These are phyloP conservation scores for Neodidymelliopsis sp. DNA, from an alignment of 2,329 filamentous ascomycete genomes.

Conservation along the genomic window DNA sequence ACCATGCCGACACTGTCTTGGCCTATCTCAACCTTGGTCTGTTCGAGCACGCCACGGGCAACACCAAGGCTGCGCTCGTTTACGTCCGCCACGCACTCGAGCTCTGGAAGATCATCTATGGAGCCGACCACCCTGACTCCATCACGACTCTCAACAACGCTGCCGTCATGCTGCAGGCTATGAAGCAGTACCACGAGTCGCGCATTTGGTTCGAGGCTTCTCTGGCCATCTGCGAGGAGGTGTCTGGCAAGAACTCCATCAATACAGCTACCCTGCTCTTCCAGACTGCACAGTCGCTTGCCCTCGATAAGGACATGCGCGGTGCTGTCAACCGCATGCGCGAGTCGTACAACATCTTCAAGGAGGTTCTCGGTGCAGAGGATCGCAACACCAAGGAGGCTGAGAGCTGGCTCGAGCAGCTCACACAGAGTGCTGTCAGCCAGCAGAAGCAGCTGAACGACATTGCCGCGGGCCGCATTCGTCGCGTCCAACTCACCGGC, in stretches of 20 bases:
- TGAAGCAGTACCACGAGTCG: constrained; percentile 94
- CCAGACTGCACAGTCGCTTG: constrained; percentile 94
- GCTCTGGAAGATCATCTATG: constrained; percentile 97
- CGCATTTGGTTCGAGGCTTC: constrained; percentile 97
- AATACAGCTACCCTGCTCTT: constrained; percentile 95
- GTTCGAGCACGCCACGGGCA: constrained; percentile 90
- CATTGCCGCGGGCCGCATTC: constrained; percentile 74
- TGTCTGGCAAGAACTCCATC: constrained; percentile 88
- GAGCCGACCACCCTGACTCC: constrained; percentile 90
- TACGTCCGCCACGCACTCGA: constrained; percentile 93
- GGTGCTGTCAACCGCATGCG: constrained; percentile 91
- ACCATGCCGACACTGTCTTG: constrained; percentile 91
- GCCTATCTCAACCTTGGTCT: constrained; percentile 95
- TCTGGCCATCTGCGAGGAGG: constrained; percentile 83
- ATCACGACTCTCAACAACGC: constrained; percentile 99
- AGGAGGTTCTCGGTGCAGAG: constrained; percentile 81
- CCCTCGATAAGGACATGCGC: constrained; percentile 94
- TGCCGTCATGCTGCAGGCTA: constrained; percentile 95
- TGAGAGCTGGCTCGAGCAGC: constrained; percentile 93
- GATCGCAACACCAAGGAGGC: constrained; percentile 99
- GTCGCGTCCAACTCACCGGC: constrained; percentile 71
- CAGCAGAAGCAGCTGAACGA: constrained; percentile 95
- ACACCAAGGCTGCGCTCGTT: constrained; percentile 84
- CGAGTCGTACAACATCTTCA: constrained; percentile 96
- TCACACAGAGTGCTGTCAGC: constrained; percentile 92